Conservation (phyloP, 129 eudicot species). For the Flaveria bidentis region DNA sequence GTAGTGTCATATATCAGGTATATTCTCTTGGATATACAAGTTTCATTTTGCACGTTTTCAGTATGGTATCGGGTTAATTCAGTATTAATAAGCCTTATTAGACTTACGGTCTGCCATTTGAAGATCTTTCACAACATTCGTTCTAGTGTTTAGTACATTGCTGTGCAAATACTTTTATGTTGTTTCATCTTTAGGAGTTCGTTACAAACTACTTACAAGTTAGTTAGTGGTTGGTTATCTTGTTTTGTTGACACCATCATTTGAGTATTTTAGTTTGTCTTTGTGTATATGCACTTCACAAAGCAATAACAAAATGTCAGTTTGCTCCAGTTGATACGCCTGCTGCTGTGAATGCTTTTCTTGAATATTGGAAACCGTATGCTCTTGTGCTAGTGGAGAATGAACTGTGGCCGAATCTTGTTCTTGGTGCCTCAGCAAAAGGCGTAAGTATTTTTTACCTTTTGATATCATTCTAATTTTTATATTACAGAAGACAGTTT, state of each 20-base stretch:
- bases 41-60: neutral
- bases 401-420: constrained; percentile 97
- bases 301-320: constrained; percentile 44
- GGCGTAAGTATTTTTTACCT: constrained; percentile 52
- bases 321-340: constrained; percentile 97
- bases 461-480: constrained; percentile 3
- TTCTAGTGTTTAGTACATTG: neutral
- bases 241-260: neutral
- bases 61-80: constrained; percentile 16
- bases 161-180: neutral
- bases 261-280: neutral
- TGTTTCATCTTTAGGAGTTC: neutral
- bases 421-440: constrained; percentile 66
- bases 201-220: constrained; percentile 9
- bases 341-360: constrained; percentile 70
- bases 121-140: neutral
- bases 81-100: constrained; percentile 11
- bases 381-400: constrained; percentile 79
- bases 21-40: constrained; percentile 3
- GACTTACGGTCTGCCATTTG: too few relatives aligned
- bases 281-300: constrained; percentile 5
- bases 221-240: neutral
- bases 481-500: neutral
- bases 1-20: constrained; percentile 80
- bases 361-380: constrained; percentile 88